Evolutionary conservation across 345 rosid genomes (phyloP), one percentile per base, ranked within the genome.

Genomic region (Hypericum androsaemum): DNA sequence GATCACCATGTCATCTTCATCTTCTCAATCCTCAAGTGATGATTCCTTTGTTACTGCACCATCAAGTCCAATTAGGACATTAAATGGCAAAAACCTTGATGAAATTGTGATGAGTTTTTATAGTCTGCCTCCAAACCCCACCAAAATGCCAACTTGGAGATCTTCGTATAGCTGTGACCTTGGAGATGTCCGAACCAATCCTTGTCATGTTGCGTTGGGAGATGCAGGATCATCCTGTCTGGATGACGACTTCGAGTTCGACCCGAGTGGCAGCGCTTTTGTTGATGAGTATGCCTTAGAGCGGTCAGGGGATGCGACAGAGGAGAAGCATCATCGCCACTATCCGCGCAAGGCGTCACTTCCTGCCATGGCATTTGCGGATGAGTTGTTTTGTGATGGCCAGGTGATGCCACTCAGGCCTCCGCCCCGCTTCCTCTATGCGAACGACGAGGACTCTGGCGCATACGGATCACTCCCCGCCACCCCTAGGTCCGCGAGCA

Each of bases 341-440:
- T 39, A 37, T 7, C 53, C 55, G 6, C 37, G 56, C 3, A 46
- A 39, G 16, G 65, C 55, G 39, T 63, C 69, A 3, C 62, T 67
- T 40, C 71, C 81, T 1, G 57, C 69, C 8, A 72, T 81, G 76
- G 73, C 84, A 7, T 78, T 69, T 66, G 84, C 84, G 8, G 88
- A 78, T 41, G 84, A 81, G 32, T 68, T 81, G 6, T 76, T 78
- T 56, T 45, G 64, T 40, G 70, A 74, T 10, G 84, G 77, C 35
- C 69, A 63, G 52, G 75, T 76, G 15, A 65, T 67, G 76, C 76
- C 80, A 0, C 42, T 82, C 38, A 78, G 57, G 37, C 79, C 65
- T 35, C 81, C 85, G 0, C 82, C 84, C 0, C 28, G 71, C 11
- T 57, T 50, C 49, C 64, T 52, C 1, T 43, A 39, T 35, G 6